Percentiles rank a stretch among this genome's conserved stretches.
These are phyloP conservation scores for Sequoia sempervirens DNA, from an alignment of 75 land plant species.

Conservation along the genomic window DNA sequence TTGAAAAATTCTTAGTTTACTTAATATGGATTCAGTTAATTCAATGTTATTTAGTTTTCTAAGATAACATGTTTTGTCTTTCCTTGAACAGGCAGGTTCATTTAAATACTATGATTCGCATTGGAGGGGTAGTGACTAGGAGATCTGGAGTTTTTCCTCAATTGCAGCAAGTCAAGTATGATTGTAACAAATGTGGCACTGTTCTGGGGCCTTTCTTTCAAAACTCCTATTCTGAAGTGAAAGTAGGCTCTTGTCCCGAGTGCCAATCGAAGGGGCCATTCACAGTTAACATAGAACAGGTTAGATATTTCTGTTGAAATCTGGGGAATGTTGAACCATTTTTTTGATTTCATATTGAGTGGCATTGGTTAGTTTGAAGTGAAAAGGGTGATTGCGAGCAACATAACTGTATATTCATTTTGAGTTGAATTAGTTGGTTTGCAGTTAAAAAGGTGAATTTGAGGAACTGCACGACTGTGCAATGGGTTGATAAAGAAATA, in stretches of 20 bases:
- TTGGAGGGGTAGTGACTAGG: slow-evolving; percentile 96
- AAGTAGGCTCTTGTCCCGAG: slow-evolving; percentile 98
- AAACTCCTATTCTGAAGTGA: slow-evolving; percentile 90
- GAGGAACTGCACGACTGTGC: background rate
- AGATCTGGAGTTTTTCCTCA: slow-evolving; percentile 98
- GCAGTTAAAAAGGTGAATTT: background rate
- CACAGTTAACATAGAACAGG: slow-evolving; percentile 92
- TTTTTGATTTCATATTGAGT: background rate
- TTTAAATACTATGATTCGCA: slow-evolving; percentile 89
- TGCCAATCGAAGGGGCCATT: slow-evolving; percentile 99
- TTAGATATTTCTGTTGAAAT: slow-evolving; percentile 11
- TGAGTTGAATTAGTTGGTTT: background rate
- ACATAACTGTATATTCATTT: background rate
- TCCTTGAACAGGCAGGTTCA: slow-evolving; percentile 68
- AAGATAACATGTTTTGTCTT: background rate
- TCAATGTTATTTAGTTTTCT: background rate
- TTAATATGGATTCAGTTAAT: background rate
- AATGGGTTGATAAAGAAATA: background rate
- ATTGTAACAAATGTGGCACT: slow-evolving; percentile 87
- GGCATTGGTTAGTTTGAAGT: background rate
- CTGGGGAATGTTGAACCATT: background rate
- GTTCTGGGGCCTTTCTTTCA: slow-evolving; percentile 89
- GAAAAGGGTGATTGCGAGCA: background rate
- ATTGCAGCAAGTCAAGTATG: slow-evolving; percentile 95
- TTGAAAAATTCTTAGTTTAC: background rate